Percentiles rank a stretch among this genome's conserved stretches.
Evolutionary conservation across 371 early-diverging fungal genomes (phyloP).

Genomic region (Cokeromyces recurvatus): DNA sequence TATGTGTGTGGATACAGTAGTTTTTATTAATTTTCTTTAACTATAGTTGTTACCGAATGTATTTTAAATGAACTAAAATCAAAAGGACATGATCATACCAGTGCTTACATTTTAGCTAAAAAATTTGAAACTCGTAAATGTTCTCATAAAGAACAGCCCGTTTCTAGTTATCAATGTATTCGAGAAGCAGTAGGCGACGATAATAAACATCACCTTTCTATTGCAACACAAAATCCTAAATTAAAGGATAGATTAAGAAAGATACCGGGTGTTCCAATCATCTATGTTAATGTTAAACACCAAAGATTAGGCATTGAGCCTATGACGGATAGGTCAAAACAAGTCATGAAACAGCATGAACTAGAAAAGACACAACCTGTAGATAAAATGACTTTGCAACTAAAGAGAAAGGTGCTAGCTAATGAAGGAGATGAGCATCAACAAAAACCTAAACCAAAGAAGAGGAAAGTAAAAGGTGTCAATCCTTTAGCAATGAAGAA

Average conservation of each 20-base stretch:
- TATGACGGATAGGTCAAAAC: conserved; percentile 36
- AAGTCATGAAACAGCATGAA: conserved; percentile 7
- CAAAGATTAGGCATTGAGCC: conserved; percentile 67
- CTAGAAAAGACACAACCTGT: conserved; percentile 54
- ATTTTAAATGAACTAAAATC: conserved; percentile 66
- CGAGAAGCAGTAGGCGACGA: conserved; percentile 59
- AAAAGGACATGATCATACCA: conserved; percentile 55
- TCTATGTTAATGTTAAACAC: conserved; percentile 68
- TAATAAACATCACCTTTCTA: conserved; percentile 78
- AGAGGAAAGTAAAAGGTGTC: conserved; percentile 61
- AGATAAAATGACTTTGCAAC: conserved; percentile 41
- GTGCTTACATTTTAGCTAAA: conserved; percentile 58
- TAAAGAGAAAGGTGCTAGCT: conserved; percentile 31
- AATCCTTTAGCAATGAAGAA: conserved; percentile 87
- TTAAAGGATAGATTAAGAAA: conserved; percentile 63
- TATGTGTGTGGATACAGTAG: too few relatives aligned
- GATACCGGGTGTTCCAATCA: conserved; percentile 81
- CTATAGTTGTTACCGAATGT: conserved; percentile 79
- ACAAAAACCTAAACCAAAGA: conserved; percentile 10
- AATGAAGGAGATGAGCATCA: conserved; percentile 4
- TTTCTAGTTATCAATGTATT: conserved; percentile 72
- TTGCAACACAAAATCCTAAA: conserved; percentile 73
- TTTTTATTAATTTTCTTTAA: too few relatives aligned
- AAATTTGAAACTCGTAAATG: conserved; percentile 78
- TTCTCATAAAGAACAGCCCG: conserved; percentile 52